Percentiles rank a stretch among this genome's conserved stretches.
phyloP scores from a whole-genome alignment of 176 grass and related monocot species.

The Sorghum bicolor region Sorghum_bicolor_NCBIv3 NC_012877.2:55840001-55840500 shows the following conservation, averaged over 20 bases:
- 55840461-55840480: slow-evolving; percentile 16
- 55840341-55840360: background rate
- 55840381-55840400: slow-evolving; percentile 1
- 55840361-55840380: background rate
- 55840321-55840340: background rate
- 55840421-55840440: slow-evolving; percentile 24
- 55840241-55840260: slow-evolving; percentile 3
- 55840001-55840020: background rate
- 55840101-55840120: background rate
- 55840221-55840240: slow-evolving; percentile 11
- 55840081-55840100: slow-evolving; percentile 14
- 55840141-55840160: background rate
- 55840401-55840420: background rate
- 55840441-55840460: slow-evolving; percentile 25
- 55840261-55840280: slow-evolving; percentile 18
- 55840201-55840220: slow-evolving; percentile 6
- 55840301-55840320: background rate
- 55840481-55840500: background rate
- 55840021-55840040: slow-evolving; percentile 14
- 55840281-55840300: background rate
- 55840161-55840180: background rate
- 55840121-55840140: background rate
- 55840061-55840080: slow-evolving; percentile 25
- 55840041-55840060: slow-evolving; percentile 16
- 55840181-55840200: background rate